Evolutionary conservation across 306 rosid species (phyloP).

Genomic region (Heteromeles arbutifolia): DNA sequence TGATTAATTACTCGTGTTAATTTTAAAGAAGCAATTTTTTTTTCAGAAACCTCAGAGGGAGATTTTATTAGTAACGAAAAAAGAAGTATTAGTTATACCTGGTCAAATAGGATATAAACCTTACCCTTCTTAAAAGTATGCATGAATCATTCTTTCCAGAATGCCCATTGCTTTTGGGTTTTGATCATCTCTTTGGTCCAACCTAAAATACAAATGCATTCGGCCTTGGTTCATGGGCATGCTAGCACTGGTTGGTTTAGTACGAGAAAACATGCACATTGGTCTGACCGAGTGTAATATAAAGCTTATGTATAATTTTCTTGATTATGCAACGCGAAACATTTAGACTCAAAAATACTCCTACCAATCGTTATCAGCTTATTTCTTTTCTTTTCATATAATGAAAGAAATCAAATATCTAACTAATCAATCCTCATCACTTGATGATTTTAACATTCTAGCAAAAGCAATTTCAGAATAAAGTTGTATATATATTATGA

Average conservation of each 20-base stretch:
- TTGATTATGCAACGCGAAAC: too few species aligned
- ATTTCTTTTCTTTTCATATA: not conserved
- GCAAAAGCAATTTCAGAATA: not conserved
- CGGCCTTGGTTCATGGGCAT: not conserved
- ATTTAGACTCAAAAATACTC: not conserved
- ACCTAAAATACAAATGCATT: not conserved
- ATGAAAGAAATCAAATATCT: not conserved
- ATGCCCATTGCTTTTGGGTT: too few species aligned
- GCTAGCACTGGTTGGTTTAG: not conserved
- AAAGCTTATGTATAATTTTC: not conserved
- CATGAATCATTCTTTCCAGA: too few species aligned
- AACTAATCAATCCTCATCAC: not conserved
- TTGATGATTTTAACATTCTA: not conserved
- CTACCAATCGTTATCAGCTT: not conserved
- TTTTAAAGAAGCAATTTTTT: too few species aligned
- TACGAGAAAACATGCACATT: too few species aligned
- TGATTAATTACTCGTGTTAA: too few species aligned
- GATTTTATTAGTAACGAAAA: too few species aligned
- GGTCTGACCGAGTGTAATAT: too few species aligned
- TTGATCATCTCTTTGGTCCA: not conserved
- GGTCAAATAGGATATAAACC: too few species aligned
- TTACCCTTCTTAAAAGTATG: too few species aligned
- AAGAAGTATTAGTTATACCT: too few species aligned
- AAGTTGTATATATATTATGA: not conserved
- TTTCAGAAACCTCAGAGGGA: too few species aligned